These are phyloP conservation scores for Aspergillus conjunctus DNA, from an alignment of 495 filamentous ascomycete species.

Conservation along the genomic window DNA sequence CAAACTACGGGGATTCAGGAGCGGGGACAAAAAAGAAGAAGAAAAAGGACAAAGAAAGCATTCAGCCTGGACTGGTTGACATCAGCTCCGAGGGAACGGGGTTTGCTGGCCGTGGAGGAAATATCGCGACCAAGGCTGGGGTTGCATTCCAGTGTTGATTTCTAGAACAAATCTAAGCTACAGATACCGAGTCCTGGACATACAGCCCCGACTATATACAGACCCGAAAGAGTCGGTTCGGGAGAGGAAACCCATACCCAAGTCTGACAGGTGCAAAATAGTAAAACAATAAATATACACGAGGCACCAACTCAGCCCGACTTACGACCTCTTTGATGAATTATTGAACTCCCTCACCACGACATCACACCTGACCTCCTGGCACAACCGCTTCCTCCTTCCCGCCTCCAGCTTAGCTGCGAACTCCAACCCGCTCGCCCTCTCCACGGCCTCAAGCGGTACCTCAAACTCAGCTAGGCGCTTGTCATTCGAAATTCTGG, in stretches of 20 bases:
- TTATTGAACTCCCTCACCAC: constrained; percentile 75
- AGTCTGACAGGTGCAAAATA: neutral
- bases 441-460: constrained; percentile 86
- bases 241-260: neutral
- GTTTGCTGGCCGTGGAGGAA: constrained; percentile 83
- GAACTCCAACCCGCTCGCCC: constrained; percentile 90
- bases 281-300: constrained; percentile 2
- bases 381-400: constrained; percentile 78
- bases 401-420: constrained; percentile 70
- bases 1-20: constrained; percentile 16
- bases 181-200: neutral
- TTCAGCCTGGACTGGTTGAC: constrained; percentile 78
- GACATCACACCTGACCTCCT: constrained; percentile 78
- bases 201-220: no score
- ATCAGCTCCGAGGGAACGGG: constrained; percentile 89
- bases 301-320: no score
- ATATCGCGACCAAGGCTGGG: constrained; percentile 74
- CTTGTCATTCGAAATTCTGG: constrained; percentile 82
- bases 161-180: neutral
- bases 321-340: constrained; percentile 34
- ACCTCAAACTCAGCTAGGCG: constrained; percentile 89
- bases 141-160: constrained; percentile 83
- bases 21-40: constrained; percentile 35
- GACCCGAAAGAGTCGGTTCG: no score
- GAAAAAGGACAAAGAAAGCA: constrained; percentile 50